A percentile compares a stretch with the other conserved stretches of the same genome.
These are phyloP conservation scores for Metarhizium rileyi DNA, from an alignment of 2,329 filamentous ascomycete species.

Conservation along the genomic window DNA sequence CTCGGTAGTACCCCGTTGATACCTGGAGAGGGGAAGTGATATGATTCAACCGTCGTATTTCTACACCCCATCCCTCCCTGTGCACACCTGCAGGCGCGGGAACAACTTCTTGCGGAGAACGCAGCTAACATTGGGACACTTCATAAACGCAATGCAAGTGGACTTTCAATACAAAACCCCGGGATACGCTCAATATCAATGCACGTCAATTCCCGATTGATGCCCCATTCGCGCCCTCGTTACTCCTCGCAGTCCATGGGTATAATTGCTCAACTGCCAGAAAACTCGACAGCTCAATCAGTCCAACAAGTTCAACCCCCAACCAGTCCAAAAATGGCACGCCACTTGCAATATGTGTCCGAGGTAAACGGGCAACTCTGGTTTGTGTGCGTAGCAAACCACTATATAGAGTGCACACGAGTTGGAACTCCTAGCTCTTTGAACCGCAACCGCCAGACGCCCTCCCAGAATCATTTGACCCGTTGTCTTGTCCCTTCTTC, in stretches of 20 bases:
- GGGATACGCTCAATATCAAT: not conserved
- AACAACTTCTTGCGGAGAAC: no score
- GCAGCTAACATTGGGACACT: no score
- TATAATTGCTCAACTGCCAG: not conserved
- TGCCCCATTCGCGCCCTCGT: not conserved
- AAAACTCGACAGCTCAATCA: not conserved
- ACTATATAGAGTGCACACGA: not conserved
- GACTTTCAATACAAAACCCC: not conserved
- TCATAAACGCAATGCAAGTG: not conserved
- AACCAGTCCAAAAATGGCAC: not conserved
- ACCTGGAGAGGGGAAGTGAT: no score
- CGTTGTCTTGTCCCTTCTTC: conserved; percentile 10
- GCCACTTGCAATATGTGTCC: not conserved
- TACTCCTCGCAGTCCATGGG: not conserved
- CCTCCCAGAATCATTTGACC: not conserved
- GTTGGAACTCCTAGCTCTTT: not conserved
- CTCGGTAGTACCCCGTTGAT: no score
- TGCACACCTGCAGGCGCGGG: no score
- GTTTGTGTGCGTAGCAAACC: not conserved
- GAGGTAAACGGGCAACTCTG: not conserved
- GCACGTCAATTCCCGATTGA: not conserved
- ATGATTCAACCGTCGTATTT: no score
- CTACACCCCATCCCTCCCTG: no score
- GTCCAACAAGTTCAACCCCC: not conserved
- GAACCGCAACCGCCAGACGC: not conserved